Evolutionary conservation across 2,329 filamentous ascomycete genomes (phyloP), one percentile per base, ranked within the genome.

Genomic region (Aspergillus hiratsukae): DNA sequence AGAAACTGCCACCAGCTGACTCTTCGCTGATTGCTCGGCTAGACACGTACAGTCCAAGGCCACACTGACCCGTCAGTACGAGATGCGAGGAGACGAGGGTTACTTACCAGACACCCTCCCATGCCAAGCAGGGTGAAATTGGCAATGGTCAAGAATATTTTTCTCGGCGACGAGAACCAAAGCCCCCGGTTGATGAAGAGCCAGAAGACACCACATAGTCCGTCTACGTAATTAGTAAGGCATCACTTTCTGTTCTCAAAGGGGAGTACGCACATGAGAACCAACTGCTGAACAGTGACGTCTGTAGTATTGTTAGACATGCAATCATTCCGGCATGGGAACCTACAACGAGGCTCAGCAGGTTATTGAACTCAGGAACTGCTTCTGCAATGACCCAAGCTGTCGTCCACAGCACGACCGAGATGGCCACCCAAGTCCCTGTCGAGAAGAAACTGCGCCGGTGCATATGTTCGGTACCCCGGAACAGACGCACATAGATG

Each of bases 361-460:
- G 73, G 48, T 83, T 78, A 63, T 83, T 83, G 75, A 90, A 90
- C 48, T 84, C 81, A 1, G 87, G 87, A 3, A 90, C 85, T 0
- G 83, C 83, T 67, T 87, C 83, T 3, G 87, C 85, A 55, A 90
- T 85, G 51, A 89, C 66, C 78, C 84, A 87, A 0, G 84, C 83
- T 17, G 87, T 60, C 2, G 82, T 61, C 82, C 85, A 88, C 19
- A 83, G 69, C 8, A 66, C 67, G 0, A 79, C 66, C 1, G 81
- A 79, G 29, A 89, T 81, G 1, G 58, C 76, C 17, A 83, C 62
- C 87, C 87, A 90, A 8, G 78, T 77, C 1, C 77, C 66, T 58
- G 79, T 80, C 3, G 81, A 80, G 0, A 76, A 56, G 49, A 75
- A 69, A 28, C 74, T 81, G 48, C 75, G 74, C 58, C 76, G 73